Percentiles rank a stretch among this genome's conserved stretches.
Conservation (phyloP, 495 filamentous ascomycete genomes). For the Hypomontagnella monticulosa region DNA sequence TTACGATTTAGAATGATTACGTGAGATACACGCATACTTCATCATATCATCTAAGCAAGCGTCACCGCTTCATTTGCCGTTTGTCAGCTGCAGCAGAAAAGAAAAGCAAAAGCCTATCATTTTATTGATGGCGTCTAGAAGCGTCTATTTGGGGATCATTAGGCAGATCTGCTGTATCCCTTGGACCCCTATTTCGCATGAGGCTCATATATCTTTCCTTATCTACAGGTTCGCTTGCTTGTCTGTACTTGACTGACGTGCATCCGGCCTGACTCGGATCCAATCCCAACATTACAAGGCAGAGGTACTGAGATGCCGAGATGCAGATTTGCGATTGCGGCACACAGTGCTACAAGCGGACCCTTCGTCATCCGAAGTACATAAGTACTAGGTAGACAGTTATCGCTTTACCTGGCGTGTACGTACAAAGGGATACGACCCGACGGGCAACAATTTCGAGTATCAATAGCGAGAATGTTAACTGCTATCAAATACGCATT, state of each 20-base stretch:
- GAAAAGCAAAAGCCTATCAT: conserved; percentile 20
- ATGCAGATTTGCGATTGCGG: conserved; percentile 16
- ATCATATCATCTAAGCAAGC: background rate
- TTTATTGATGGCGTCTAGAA: conserved; percentile 16
- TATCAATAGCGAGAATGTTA: background rate
- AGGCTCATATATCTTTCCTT: conserved; percentile 19
- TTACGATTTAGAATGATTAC: no score
- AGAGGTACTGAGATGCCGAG: conserved; percentile 25
- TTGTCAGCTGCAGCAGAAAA: conserved; percentile 5
- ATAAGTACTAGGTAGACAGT: no score
- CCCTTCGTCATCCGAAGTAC: background rate
- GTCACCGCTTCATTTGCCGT: conserved; percentile 15
- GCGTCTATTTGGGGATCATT: conserved; percentile 13
- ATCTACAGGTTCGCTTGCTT: conserved; percentile 20
- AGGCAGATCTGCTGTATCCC: conserved; percentile 25
- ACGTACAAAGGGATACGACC: background rate
- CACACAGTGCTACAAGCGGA: background rate
- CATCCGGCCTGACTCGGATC: conserved; percentile 35
- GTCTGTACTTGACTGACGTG: conserved; percentile 34
- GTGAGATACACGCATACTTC: no score
- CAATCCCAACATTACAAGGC: conserved; percentile 22
- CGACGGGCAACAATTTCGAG: conserved; percentile 10
- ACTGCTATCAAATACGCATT: conserved; percentile 21
- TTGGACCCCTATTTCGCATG: conserved; percentile 37
- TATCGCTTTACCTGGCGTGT: no score